phyloP scores from a whole-genome alignment of 2,329 filamentous ascomycete genomes.

The Lecanicillium sp. region DNA sequence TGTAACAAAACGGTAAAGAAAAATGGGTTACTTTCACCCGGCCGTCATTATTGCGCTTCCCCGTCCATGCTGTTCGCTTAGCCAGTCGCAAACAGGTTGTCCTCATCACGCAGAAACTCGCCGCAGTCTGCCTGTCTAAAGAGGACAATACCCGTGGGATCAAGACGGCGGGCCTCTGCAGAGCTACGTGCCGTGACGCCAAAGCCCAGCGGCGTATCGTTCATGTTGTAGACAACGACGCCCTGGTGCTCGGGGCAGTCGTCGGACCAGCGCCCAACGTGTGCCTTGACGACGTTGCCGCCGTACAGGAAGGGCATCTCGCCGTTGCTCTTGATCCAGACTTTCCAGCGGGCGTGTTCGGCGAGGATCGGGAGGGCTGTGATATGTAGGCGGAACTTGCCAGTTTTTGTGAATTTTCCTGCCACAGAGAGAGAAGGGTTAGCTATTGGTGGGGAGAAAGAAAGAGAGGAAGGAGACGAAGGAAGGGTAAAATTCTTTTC shows the following conservation, averaged over 20 bases:
- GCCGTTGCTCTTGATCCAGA: conserved; percentile 94
- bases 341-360: conserved; percentile 88
- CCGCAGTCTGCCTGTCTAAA: conserved; percentile 92
- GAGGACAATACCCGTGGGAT: conserved; percentile 81
- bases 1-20: too few relatives aligned
- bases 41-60: too few relatives aligned
- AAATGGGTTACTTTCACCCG: too few relatives aligned
- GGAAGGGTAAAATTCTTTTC: background rate
- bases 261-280: conserved; percentile 74
- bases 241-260: conserved; percentile 92
- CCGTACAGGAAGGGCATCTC: conserved; percentile 98
- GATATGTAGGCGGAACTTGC: conserved; percentile 91
- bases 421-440: conserved; percentile 6
- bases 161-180: conserved; percentile 71
- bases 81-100: conserved; percentile 52
- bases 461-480: background rate
- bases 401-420: conserved; percentile 94
- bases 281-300: conserved; percentile 67
- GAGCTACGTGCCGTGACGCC: conserved; percentile 85
- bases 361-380: conserved; percentile 82
- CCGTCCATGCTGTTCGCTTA: too few relatives aligned
- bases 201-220: conserved; percentile 89
- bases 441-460: conserved; percentile 7
- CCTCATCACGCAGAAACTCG: conserved; percentile 84
- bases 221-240: conserved; percentile 83